Evolutionary conservation across 2,329 filamentous ascomycete species (phyloP).

Genomic region (Fusarium floridanum): DNA sequence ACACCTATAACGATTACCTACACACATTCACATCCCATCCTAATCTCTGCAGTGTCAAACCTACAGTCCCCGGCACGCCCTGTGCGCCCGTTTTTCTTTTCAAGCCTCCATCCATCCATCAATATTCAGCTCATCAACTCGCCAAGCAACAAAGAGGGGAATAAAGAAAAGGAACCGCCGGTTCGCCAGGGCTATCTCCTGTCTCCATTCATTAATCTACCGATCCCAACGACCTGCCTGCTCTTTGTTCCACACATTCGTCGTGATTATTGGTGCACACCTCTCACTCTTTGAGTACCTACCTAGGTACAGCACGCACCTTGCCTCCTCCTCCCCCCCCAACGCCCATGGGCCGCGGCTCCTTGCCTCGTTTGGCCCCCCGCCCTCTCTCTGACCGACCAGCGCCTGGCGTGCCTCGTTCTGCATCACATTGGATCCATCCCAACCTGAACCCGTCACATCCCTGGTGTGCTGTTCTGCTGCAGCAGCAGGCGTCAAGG

Average conservation of each 20-base stretch:
- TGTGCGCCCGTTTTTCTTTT: neutral
- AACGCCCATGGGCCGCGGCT: too few species aligned
- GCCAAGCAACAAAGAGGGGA: neutral
- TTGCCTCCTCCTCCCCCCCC: slow-evolving; percentile 25
- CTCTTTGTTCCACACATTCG: neutral
- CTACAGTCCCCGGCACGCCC: neutral
- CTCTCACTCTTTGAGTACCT: neutral
- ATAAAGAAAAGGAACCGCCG: neutral
- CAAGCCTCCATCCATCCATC: neutral
- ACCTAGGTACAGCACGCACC: too few species aligned
- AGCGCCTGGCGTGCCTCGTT: slow-evolving; percentile 18
- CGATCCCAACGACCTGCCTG: neutral
- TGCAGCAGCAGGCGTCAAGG: slow-evolving; percentile 4
- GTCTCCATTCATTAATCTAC: neutral
- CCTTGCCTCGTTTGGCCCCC: slow-evolving; percentile 14
- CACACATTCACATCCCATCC: neutral
- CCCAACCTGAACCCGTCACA: neutral
- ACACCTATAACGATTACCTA: neutral
- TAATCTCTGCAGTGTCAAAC: neutral
- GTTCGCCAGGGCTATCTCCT: neutral
- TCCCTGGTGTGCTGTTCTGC: slow-evolving; percentile 28
- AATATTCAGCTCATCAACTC: slow-evolving; percentile 2
- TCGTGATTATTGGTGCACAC: neutral
- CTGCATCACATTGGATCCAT: slow-evolving; percentile 6
- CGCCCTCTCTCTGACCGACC: slow-evolving; percentile 25